Conservation (phyloP, 495 filamentous ascomycete genomes). For the Articulospora tetracladia region DNA sequence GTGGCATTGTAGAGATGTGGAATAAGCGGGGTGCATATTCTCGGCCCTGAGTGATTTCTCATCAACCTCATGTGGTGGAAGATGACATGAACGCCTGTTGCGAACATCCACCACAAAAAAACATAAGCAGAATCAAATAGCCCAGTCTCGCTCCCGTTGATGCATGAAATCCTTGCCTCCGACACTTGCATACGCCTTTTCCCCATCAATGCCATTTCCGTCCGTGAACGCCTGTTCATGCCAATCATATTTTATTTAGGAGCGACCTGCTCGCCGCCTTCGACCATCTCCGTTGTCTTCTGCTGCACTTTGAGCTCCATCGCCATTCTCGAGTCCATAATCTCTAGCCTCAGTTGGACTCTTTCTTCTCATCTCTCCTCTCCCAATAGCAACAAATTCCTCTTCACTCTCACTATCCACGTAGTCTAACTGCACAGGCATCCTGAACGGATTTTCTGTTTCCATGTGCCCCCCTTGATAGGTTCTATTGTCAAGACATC, state of each 20-base stretch:
- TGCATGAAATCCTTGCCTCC: neutral
- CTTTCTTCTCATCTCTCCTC: conserved; percentile 78
- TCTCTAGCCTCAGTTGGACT: conserved; percentile 41
- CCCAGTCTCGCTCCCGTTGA: neutral
- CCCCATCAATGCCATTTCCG: neutral
- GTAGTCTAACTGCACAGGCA: conserved; percentile 85
- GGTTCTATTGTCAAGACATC: conserved; percentile 79
- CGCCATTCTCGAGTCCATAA: conserved; percentile 14
- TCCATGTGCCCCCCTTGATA: conserved; percentile 53
- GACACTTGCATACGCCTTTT: neutral
- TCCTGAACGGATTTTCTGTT: conserved; percentile 61
- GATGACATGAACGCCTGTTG: too few relatives aligned
- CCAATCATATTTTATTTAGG: neutral
- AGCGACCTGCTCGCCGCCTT: neutral
- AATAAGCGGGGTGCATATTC: conserved; percentile 1
- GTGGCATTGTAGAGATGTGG: neutral
- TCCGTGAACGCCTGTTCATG: neutral
- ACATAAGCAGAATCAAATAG: too few relatives aligned
- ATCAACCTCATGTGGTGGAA: too few relatives aligned
- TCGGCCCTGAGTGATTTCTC: neutral
- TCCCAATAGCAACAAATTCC: conserved; percentile 79
- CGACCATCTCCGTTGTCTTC: neutral
- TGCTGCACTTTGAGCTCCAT: neutral
- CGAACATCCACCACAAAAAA: too few relatives aligned
- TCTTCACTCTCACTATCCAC: conserved; percentile 75